Base-by-base conservation (phyloP, 1,139 yeast species). In the Ogataea hybrid region DNA sequence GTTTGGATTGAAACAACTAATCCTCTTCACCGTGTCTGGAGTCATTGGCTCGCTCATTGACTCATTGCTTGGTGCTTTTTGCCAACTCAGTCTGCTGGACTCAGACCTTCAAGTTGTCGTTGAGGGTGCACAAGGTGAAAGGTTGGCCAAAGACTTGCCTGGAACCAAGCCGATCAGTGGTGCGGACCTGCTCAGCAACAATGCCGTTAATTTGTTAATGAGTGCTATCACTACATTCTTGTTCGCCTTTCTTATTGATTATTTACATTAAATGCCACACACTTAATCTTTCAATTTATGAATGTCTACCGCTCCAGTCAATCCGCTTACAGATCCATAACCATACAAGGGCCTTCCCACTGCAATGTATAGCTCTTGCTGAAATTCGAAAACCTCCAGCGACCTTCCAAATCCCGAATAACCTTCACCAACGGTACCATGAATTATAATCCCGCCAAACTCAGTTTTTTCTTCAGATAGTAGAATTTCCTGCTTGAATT, bases 51-150 rank as follows among this genome's bases (percentile, higher is more conserved):
- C 71, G 3, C 25, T 72, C 5, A 39, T 69, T 8, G 79, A 73
- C 47, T 73, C 78, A 1, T 12, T 71, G 1, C 50, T 73, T 12
- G 78, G 79, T 0, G 74, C 77, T 1, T 34, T 63, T 4, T 46
- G 69, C 12, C 78, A 73, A 47, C 48, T 53, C 10, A 53, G 67
- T 4, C 57, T 69, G 12, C 63, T 67, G 9, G 68, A 64, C 57
- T 18, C 11, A 8, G n/a, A 11, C 17, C 14, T 12, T 7, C 6
- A 3, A 17, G 7, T 32, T 21, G 5, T 30, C 25, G 6, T 23
- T 5, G 25, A 23, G 12, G 2, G 12, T n/a, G 12, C 25, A 8
- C 25, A 23, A 7, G n/a, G 25, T 10, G 25, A 23, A 23, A 23
- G 10, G 25, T 12, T 23, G 5, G 25, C 11, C 25, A 10, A 10